phyloP scores from a whole-genome alignment of 2,329 filamentous ascomycete species.

The Paecilomyces formosus region DNA sequence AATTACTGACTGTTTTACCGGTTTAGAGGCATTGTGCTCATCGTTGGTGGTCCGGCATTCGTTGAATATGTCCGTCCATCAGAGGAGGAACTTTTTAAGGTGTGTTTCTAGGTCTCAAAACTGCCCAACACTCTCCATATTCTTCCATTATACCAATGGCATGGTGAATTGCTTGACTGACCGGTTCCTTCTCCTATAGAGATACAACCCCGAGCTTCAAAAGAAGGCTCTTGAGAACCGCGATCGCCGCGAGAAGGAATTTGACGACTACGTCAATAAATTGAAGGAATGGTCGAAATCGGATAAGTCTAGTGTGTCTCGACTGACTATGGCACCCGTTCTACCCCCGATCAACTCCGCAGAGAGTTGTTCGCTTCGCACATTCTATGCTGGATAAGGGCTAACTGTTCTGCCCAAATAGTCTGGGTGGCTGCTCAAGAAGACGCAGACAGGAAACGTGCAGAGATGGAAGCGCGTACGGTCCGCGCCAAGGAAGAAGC shows the following conservation, averaged over 20 bases:
- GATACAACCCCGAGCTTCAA: conserved; percentile 92
- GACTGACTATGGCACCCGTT: background rate
- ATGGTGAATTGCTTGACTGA: background rate
- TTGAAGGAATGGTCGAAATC: conserved; percentile 87
- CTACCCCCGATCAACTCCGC: background rate
- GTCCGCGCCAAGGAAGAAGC: conserved; percentile 23
- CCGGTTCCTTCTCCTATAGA: conserved; percentile 33
- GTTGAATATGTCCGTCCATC: conserved; percentile 66
- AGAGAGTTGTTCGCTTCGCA: background rate
- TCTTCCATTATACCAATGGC: background rate
- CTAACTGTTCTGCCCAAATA: conserved; percentile 7
- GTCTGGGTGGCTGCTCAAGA: conserved; percentile 35
- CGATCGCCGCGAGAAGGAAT: conserved; percentile 70
- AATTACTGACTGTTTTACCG: conserved; percentile 1
- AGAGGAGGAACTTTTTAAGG: conserved; percentile 82
- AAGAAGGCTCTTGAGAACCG: conserved; percentile 76
- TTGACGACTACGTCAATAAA: conserved; percentile 75
- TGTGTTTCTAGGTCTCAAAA: conserved; percentile 16
- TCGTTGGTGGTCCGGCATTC: conserved; percentile 77
- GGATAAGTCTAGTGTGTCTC: conserved; percentile 72
- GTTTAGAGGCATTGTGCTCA: conserved; percentile 60
- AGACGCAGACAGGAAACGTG: conserved; percentile 22
- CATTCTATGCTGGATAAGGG: background rate
- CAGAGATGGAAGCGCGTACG: conserved; percentile 15
- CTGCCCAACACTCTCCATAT: background rate